phyloP scores from a whole-genome alignment of 2,329 filamentous ascomycete species.

The Macrophomina pseudophaseolina region DNA sequence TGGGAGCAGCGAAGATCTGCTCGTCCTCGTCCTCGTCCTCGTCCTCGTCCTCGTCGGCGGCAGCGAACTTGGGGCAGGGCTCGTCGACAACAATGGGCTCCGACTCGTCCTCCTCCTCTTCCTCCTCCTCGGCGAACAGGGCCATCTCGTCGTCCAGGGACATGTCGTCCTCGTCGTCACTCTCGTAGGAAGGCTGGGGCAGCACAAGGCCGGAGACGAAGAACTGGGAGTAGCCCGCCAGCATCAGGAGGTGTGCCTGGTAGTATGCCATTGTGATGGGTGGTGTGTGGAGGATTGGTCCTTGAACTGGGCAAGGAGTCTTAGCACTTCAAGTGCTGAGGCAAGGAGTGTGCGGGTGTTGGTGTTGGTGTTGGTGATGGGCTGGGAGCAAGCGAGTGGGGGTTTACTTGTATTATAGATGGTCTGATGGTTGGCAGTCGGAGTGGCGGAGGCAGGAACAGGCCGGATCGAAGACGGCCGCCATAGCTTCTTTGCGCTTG shows the following conservation, averaged over 20 bases:
- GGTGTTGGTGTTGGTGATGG: neutral
- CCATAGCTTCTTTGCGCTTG: conserved; percentile 5
- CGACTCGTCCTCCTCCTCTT: neutral
- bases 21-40: neutral
- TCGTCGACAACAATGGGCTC: conserved; percentile 10
- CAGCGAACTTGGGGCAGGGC: conserved; percentile 2
- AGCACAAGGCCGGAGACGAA: conserved; percentile 26
- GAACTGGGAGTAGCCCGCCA: conserved; percentile 26
- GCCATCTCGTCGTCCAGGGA: neutral
- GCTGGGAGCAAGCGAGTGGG: neutral
- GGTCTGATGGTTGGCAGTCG: conserved; percentile 20
- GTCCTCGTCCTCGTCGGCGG: neutral
- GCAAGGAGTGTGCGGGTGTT: neutral
- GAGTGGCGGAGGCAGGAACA: conserved; percentile 18
- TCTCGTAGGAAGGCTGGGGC: conserved; percentile 13
- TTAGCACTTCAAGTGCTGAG: conserved; percentile 8
- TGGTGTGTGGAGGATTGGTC: neutral
- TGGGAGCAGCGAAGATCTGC: neutral
- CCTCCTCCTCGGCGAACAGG: neutral
- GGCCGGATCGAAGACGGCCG: conserved; percentile 13
- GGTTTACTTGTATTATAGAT: conserved; percentile 20
- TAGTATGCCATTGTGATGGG: conserved; percentile 20
- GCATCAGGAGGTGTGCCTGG: conserved; percentile 26
- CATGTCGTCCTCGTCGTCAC: conserved; percentile 9
- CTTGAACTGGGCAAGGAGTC: neutral